A percentile compares a stretch with the other conserved stretches of the same genome.
Evolutionary conservation across 2,329 filamentous ascomycete genomes (phyloP).

Genomic region (Arthrobotrys sphaeroides): DNA sequence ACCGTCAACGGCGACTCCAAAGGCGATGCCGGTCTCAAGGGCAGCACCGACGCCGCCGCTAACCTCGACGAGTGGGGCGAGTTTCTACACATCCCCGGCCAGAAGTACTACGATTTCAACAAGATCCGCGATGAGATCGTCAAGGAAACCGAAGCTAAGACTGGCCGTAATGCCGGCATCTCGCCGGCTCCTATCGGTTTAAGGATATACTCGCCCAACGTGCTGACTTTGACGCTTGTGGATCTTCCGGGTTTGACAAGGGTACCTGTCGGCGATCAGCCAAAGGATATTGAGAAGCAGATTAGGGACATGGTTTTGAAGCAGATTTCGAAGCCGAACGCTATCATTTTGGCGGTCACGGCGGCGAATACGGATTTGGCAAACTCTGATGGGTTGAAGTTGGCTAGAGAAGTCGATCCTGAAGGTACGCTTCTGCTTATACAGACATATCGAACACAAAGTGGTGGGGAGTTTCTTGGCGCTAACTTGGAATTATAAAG

Average conservation of each 20-base stretch:
- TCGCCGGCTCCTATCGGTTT: constrained; percentile 97
- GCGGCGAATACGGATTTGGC: constrained; percentile 97
- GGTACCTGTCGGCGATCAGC: constrained; percentile 95
- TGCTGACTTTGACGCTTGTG: constrained; percentile 93
- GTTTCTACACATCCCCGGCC: constrained; percentile 95
- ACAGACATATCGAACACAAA: background rate
- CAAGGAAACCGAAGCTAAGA: constrained; percentile 94
- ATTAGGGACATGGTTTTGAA: constrained; percentile 98
- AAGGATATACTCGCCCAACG: constrained; percentile 97
- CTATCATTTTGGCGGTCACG: constrained; percentile 95
- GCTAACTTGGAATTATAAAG: constrained; percentile 42
- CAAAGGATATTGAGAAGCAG: constrained; percentile 93
- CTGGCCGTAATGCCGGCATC: constrained; percentile 94
- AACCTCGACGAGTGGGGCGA: constrained; percentile 98
- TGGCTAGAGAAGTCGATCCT: constrained; percentile 94
- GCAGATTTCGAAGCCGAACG: constrained; percentile 98
- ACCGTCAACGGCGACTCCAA: constrained; percentile 67
- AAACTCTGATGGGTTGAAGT: constrained; percentile 96
- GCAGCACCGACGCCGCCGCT: constrained; percentile 81
- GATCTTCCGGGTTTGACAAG: constrained; percentile 96
- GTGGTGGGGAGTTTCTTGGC: background rate
- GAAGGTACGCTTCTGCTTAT: constrained; percentile 69
- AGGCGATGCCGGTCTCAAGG: constrained; percentile 71
- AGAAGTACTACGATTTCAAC: constrained; percentile 98
- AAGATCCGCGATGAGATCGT: constrained; percentile 98